Percentiles rank a stretch among this genome's conserved stretches.
phyloP scores from a whole-genome alignment of 2,329 filamentous ascomycete genomes.

The Pyrenochaeta sp. region DNA sequence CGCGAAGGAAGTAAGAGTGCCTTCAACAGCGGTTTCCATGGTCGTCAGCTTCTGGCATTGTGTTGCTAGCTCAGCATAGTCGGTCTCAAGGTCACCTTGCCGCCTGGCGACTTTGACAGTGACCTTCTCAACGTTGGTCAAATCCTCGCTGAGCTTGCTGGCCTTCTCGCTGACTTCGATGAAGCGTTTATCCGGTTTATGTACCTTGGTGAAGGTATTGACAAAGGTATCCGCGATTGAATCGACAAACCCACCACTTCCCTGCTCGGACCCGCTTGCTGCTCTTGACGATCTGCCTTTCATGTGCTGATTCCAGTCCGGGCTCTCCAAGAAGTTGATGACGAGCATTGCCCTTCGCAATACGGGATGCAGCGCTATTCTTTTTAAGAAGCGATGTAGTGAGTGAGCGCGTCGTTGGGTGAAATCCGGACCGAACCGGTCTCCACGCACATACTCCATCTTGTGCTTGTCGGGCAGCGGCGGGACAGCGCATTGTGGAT shows the following conservation, averaged over 20 bases:
- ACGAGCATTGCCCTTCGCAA: slow-evolving; percentile 84
- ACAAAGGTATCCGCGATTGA: slow-evolving; percentile 96
- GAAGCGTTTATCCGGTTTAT: slow-evolving; percentile 94
- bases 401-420: slow-evolving; percentile 88
- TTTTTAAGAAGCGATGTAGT: slow-evolving; percentile 87
- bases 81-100: slow-evolving; percentile 84
- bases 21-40: slow-evolving; percentile 86
- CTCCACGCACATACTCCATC: slow-evolving; percentile 97
- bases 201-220: slow-evolving; percentile 95
- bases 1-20: slow-evolving; percentile 84
- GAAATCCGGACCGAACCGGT: slow-evolving; percentile 94
- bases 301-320: slow-evolving; percentile 98
- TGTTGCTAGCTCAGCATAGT: slow-evolving; percentile 87
- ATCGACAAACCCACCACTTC: slow-evolving; percentile 81
- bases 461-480: slow-evolving; percentile 98
- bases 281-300: slow-evolving; percentile 74
- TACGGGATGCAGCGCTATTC: slow-evolving; percentile 86
- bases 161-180: slow-evolving; percentile 92
- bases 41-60: slow-evolving; percentile 94
- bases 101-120: slow-evolving; percentile 87
- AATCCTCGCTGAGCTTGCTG: slow-evolving; percentile 89
- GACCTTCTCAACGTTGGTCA: slow-evolving; percentile 94
- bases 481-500: slow-evolving; percentile 89
- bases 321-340: slow-evolving; percentile 88
- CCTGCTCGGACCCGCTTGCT: slow-evolving; percentile 53